These are phyloP conservation scores for Hyparrhenia diplandra DNA, from an alignment of 176 grass and related monocot species.

Conservation along the genomic window DNA sequence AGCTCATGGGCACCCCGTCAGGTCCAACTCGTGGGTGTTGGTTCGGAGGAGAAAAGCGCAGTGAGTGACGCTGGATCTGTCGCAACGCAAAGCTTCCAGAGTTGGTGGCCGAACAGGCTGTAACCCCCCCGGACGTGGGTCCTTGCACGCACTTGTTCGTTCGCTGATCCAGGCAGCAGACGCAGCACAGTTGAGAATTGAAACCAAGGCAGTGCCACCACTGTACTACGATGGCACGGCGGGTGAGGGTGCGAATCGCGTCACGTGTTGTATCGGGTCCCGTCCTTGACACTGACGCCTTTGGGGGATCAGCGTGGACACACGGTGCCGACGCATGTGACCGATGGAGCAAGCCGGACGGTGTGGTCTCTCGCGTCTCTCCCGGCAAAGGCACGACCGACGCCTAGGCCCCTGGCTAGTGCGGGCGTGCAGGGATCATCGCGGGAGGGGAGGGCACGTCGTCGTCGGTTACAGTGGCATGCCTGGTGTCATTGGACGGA, in stretches of 20 bases:
- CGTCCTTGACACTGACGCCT: not conserved
- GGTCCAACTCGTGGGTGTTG: constrained; percentile 11
- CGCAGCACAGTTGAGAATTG: not conserved
- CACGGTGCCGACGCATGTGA: not conserved
- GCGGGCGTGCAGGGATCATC: not conserved
- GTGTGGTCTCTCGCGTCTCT: constrained; percentile 6
- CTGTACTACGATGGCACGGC: not conserved
- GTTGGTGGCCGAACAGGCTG: constrained; percentile 47
- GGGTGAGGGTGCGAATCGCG: not conserved
- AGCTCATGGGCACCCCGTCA: constrained; percentile 1
- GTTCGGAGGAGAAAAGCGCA: constrained; percentile 23
- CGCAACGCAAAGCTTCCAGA: constrained; percentile 30
- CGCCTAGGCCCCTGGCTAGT: not conserved
- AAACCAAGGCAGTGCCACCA: not conserved
- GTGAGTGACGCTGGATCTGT: constrained; percentile 34
- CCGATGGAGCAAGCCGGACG: not conserved
- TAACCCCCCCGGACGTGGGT: constrained; percentile 9
- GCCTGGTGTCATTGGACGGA: not conserved
- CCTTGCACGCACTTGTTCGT: constrained; percentile 18
- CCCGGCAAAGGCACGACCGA: constrained; percentile 2
- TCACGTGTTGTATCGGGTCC: not conserved
- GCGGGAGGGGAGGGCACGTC: not conserved
- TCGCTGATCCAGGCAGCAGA: not conserved
- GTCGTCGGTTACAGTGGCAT: not conserved
- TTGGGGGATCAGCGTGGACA: not conserved